phyloP scores from a whole-genome alignment of 2,329 filamentous ascomycete species.

The Trichophyton verrucosum region DNA sequence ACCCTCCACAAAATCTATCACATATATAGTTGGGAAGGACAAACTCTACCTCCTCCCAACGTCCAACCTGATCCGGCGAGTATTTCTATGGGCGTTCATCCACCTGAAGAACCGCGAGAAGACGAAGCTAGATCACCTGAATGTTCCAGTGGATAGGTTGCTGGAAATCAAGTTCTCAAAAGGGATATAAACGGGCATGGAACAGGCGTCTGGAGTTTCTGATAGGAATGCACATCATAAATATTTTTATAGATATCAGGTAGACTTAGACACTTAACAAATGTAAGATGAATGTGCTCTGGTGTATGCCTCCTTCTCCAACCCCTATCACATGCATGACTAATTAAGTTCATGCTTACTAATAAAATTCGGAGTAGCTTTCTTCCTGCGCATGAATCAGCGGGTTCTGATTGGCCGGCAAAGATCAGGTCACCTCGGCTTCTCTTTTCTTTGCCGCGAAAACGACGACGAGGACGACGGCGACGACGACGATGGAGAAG shows the following conservation, averaged over 20 bases:
- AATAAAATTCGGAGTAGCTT: background rate
- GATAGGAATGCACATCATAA: background rate
- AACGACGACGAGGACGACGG: background rate
- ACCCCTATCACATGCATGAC: background rate
- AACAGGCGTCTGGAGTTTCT: background rate
- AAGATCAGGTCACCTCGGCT: background rate
- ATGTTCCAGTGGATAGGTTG: conserved; percentile 26
- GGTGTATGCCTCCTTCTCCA: too few species aligned
- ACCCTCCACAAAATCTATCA: conserved; percentile 17
- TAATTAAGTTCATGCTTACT: background rate
- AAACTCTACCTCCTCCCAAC: conserved; percentile 25
- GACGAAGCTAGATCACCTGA: conserved; percentile 27
- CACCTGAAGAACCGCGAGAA: conserved; percentile 30
- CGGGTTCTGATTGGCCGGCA: background rate
- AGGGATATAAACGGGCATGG: conserved; percentile 17
- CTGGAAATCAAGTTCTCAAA: conserved; percentile 34
- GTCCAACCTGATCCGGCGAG: conserved; percentile 19
- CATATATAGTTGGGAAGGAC: conserved; percentile 38
- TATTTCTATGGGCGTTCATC: conserved; percentile 24
- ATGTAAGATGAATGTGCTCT: too few species aligned
- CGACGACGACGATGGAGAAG: background rate
- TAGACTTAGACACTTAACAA: background rate
- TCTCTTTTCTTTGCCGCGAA: background rate
- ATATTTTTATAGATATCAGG: background rate
- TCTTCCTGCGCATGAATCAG: background rate